These are phyloP conservation scores for Diacronema lutheri DNA, from an alignment of 78 protist species.

Conservation along the genomic window DNA sequence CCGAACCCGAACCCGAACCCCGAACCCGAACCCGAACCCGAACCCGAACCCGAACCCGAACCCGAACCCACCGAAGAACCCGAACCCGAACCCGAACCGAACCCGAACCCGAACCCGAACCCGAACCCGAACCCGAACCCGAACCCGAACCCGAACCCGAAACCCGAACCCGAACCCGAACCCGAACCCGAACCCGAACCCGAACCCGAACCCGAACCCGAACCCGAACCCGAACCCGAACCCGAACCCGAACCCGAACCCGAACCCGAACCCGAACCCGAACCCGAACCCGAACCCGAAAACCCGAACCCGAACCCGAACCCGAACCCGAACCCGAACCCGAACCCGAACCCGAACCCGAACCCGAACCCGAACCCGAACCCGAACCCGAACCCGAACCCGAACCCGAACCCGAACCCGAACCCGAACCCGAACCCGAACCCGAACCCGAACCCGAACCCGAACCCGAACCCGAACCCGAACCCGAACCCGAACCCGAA, in stretches of 20 bases:
- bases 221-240: not conserved
- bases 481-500: not conserved
- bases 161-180: not conserved
- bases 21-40: no score
- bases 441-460: not conserved
- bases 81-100: slow-evolving; percentile 3
- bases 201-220: no score
- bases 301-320: not conserved
- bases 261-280: slow-evolving; percentile 12
- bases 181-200: not conserved
- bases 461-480: not conserved
- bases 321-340: not conserved
- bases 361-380: not conserved
- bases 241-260: slow-evolving; percentile 12
- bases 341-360: not conserved
- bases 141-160: slow-evolving; percentile 3
- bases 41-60: no score
- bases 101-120: slow-evolving; percentile 3
- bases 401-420: not conserved
- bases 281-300: slow-evolving; percentile 10
- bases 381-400: not conserved
- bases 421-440: slow-evolving; percentile 2
- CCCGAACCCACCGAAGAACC: not conserved
- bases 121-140: slow-evolving; percentile 3
- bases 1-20: no score